phyloP scores from a whole-genome alignment of 768 basidiomycete genomes.

The Holtermanniella nyarrowii region DNA sequence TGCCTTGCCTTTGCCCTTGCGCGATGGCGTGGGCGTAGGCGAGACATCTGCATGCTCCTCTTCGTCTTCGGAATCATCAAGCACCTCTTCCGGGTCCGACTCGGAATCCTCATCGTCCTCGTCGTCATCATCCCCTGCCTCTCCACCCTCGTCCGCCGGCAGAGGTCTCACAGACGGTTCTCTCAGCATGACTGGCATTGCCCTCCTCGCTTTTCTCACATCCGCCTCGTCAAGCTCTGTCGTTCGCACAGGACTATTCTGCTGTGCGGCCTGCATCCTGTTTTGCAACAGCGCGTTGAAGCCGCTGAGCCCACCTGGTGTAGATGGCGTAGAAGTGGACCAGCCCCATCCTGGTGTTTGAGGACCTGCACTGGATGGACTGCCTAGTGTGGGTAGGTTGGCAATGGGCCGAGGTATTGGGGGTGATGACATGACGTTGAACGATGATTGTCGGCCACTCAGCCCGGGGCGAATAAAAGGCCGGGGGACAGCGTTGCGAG shows the following conservation, averaged over 20 bases:
- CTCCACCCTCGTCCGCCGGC: slow-evolving; percentile 14
- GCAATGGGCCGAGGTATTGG: slow-evolving; percentile 39
- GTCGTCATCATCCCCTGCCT: slow-evolving; percentile 28
- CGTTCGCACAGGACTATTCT: background rate
- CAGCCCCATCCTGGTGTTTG: slow-evolving; percentile 9
- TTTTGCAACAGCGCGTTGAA: slow-evolving; percentile 10
- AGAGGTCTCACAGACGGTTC: slow-evolving; percentile 27
- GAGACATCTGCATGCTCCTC: slow-evolving; percentile 2
- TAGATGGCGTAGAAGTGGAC: background rate
- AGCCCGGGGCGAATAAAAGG: background rate
- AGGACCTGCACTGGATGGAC: slow-evolving; percentile 15
- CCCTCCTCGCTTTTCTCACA: slow-evolving; percentile 27
- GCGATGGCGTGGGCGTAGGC: background rate
- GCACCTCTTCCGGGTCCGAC: slow-evolving; percentile 15
- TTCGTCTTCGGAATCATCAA: slow-evolving; percentile 26
- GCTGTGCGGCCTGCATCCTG: background rate
- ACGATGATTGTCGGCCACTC: background rate
- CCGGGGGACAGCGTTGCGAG: background rate
- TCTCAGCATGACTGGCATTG: slow-evolving; percentile 40
- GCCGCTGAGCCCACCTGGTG: slow-evolving; percentile 11
- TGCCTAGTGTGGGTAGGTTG: slow-evolving; percentile 37
- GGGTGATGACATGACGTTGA: slow-evolving; percentile 17
- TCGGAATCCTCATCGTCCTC: slow-evolving; percentile 19
- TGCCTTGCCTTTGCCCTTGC: slow-evolving; percentile 16
- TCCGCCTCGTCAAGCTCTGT: slow-evolving; percentile 23